A percentile compares a stretch with the other conserved stretches of the same genome.
Evolutionary conservation across 169 alveolate genomes (phyloP).

Genomic region (Cryptosporidium baileyi): DNA sequence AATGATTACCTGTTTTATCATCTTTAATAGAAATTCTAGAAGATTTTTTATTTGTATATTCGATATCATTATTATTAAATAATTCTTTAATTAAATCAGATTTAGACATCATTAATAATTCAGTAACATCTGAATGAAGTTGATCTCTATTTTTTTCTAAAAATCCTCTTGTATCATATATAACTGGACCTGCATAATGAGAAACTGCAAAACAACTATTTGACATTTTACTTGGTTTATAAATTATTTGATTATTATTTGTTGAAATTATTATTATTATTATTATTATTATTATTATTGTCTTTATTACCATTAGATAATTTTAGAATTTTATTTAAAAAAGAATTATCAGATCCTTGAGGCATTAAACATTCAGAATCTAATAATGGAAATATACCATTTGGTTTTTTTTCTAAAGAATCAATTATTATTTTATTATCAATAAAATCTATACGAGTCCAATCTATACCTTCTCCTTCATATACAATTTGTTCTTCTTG

Average conservation of each 20-base stretch:
- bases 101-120: conserved; percentile 68
- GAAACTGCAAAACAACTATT: conserved; percentile 70
- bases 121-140: conserved; percentile 73
- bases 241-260: neutral
- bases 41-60: neutral
- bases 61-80: conserved; percentile 14
- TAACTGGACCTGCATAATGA: conserved; percentile 85
- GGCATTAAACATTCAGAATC: conserved; percentile 79
- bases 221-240: conserved; percentile 63
- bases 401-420: conserved; percentile 80
- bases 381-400: conserved; percentile 77
- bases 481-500: conserved; percentile 82
- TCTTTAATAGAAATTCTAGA: neutral
- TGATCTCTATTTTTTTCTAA: conserved; percentile 83
- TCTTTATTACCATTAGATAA: neutral
- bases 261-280: neutral
- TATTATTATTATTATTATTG: neutral
- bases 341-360: conserved; percentile 74
- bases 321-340: conserved; percentile 71
- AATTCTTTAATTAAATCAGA: conserved; percentile 70
- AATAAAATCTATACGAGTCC: conserved; percentile 80
- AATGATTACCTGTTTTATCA: conserved; percentile 32
- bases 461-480: conserved; percentile 82
- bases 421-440: conserved; percentile 86
- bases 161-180: conserved; percentile 78